Percentiles rank a stretch among this genome's conserved stretches.
phyloP scores from a whole-genome alignment of 139 green algal species.

The Coccomyxa sp. region DNA sequence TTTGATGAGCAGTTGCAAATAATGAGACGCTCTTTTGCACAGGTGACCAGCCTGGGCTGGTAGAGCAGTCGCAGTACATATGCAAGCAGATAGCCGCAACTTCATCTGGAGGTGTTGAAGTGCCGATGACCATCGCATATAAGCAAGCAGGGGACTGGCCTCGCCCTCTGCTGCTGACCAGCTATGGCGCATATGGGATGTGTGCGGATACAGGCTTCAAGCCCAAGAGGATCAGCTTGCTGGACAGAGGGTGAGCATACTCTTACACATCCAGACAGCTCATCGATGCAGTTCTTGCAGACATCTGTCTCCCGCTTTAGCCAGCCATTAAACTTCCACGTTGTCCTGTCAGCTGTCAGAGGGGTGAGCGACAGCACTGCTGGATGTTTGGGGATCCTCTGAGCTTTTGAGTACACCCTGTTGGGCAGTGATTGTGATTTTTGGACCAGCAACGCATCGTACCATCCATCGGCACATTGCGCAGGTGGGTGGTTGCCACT shows the following conservation, averaged over 20 bases:
- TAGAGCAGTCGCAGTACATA: not conserved
- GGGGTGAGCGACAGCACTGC: not conserved
- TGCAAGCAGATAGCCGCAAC: not conserved
- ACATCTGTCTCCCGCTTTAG: not conserved
- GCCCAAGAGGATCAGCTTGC: conserved; percentile 38
- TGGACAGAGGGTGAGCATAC: conserved; percentile 21
- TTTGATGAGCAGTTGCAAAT: not conserved
- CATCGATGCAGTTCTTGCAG: not conserved
- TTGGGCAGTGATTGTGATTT: not conserved
- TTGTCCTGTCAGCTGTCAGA: not conserved
- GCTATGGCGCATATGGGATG: conserved; percentile 77
- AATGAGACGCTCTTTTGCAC: not conserved
- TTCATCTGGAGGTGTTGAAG: not conserved
- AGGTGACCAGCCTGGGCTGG: no score
- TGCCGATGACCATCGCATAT: conserved; percentile 49
- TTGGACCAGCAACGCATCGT: no score
- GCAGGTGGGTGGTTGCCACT: conserved; percentile 54
- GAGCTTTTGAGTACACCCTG: not conserved
- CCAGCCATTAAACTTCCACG: not conserved
- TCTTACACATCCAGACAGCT: not conserved
- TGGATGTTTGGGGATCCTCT: not conserved
- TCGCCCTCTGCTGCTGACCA: conserved; percentile 49
- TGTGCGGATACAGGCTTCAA: conserved; percentile 53
- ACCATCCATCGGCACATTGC: no score
- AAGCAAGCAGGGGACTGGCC: not conserved